Evolutionary conservation across 345 rosid species (phyloP).

Genomic region (Acer negundo): DNA sequence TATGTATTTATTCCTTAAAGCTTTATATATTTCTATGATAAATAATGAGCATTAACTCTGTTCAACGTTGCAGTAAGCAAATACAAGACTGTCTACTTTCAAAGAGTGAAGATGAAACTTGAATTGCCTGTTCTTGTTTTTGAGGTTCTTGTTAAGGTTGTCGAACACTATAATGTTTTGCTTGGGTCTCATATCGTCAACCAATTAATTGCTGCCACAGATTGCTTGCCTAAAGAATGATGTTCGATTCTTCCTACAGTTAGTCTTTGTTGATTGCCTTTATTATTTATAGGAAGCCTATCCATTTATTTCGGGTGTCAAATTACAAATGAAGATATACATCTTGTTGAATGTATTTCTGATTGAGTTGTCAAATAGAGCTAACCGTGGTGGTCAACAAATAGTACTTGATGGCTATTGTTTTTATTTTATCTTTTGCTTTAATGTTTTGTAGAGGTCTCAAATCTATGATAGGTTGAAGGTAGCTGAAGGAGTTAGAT

Average conservation of each 20-base stretch:
- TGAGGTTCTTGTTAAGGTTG: neutral
- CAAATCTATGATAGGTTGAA: too few species aligned
- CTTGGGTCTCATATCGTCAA: neutral
- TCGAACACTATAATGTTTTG: neutral
- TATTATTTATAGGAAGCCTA: neutral
- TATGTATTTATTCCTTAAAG: neutral
- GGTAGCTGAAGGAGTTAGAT: too few species aligned
- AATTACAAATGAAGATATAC: neutral
- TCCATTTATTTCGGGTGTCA: neutral
- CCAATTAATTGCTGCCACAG: neutral
- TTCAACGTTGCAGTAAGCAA: slow-evolving; percentile 59
- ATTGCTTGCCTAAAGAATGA: neutral
- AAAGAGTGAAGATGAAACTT: slow-evolving; percentile 58
- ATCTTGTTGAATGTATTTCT: neutral
- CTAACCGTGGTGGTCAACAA: neutral
- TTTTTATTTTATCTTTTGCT: neutral
- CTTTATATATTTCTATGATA: neutral
- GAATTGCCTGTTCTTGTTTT: slow-evolving; percentile 17
- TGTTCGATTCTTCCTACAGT: neutral
- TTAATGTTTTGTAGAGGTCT: too few species aligned
- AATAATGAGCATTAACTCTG: neutral
- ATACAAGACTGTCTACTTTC: slow-evolving; percentile 74
- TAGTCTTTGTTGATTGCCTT: neutral
- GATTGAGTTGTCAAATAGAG: too few species aligned
- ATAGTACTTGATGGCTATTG: neutral